A percentile compares a stretch with the other conserved stretches of the same genome.
These are phyloP conservation scores for Pyrenula massariospora DNA, from an alignment of 495 filamentous ascomycete genomes.

Conservation along the genomic window DNA sequence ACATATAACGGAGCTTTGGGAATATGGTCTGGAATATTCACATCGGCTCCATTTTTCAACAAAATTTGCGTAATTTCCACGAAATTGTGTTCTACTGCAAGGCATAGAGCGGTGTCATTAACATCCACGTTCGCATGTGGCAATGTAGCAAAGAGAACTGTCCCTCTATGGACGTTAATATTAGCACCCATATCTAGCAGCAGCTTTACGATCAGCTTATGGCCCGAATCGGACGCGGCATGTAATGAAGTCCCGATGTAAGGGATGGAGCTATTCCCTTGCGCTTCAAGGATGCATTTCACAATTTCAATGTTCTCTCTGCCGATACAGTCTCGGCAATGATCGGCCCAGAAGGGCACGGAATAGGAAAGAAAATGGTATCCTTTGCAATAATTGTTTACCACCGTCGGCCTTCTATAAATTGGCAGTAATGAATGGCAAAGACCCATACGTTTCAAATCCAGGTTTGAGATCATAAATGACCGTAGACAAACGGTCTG, in stretches of 20 bases:
- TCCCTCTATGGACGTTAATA: constrained; percentile 8
- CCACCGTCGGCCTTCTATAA: not conserved
- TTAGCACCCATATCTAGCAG: constrained; percentile 14
- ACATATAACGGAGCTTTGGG: constrained; percentile 11
- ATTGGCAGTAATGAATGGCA: not conserved
- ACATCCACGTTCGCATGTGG: not conserved
- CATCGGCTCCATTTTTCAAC: constrained; percentile 9
- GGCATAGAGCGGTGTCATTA: not conserved
- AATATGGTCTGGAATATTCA: constrained; percentile 7
- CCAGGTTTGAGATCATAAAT: constrained; percentile 11
- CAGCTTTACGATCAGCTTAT: constrained; percentile 10
- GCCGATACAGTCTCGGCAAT: constrained; percentile 7
- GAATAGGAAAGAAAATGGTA: constrained; percentile 12
- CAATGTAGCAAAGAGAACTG: constrained; percentile 7
- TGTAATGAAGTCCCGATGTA: constrained; percentile 7
- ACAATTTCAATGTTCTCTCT: not conserved
- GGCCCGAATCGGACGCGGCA: constrained; percentile 7
- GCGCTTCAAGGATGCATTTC: not conserved
- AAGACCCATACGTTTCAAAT: not conserved
- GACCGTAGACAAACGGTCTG: constrained; percentile 14
- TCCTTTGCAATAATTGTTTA: not conserved
- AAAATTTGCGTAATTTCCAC: constrained; percentile 9
- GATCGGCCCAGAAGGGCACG: constrained; percentile 15
- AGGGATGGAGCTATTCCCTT: constrained; percentile 4
- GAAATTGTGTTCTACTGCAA: constrained; percentile 5